phyloP scores from a whole-genome alignment of 1,284 basidiomycete genomes.

The Heliocybe sulcata region DNA sequence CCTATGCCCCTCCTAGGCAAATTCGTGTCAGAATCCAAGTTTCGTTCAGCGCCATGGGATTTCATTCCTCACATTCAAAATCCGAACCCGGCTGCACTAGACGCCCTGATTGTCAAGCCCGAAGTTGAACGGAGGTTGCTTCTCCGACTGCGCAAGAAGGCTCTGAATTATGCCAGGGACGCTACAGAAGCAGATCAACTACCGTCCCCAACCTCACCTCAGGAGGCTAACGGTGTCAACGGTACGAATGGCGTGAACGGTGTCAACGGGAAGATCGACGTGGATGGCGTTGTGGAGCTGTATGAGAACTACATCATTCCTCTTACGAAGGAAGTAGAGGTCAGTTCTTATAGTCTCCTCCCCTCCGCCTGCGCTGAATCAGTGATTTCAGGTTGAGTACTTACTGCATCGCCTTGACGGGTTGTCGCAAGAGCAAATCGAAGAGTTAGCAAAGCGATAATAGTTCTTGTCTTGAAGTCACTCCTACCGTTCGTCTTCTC shows the following conservation, averaged over 20 bases:
- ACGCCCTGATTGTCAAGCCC: constrained; percentile 90
- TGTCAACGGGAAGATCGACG: constrained; percentile 73
- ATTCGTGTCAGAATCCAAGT: constrained; percentile 98
- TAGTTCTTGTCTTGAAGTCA: background rate
- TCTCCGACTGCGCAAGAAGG: constrained; percentile 86
- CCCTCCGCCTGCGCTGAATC: background rate
- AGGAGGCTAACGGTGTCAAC: constrained; percentile 12
- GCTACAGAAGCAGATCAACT: constrained; percentile 40
- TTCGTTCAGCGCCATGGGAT: constrained; percentile 73
- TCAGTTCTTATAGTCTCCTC: constrained; percentile 29
- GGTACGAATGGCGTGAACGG: constrained; percentile 11
- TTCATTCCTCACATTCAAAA: constrained; percentile 89
- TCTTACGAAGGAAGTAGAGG: constrained; percentile 97
- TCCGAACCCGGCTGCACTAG: constrained; percentile 71
- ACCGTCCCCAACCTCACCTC: constrained; percentile 51
- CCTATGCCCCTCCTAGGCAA: constrained; percentile 56
- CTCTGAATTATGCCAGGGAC: constrained; percentile 88
- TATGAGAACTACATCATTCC: constrained; percentile 97
- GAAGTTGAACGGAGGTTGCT: constrained; percentile 89
- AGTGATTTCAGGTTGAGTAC: constrained; percentile 74
- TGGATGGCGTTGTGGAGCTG: constrained; percentile 86
- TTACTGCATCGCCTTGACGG: constrained; percentile 81
- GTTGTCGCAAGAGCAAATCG: constrained; percentile 74
- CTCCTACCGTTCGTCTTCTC: background rate
- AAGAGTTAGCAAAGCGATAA: constrained; percentile 37